Base-by-base conservation (phyloP, 192 early-diverging fungal species). In the Lunasporangiospora selenospora region DNA sequence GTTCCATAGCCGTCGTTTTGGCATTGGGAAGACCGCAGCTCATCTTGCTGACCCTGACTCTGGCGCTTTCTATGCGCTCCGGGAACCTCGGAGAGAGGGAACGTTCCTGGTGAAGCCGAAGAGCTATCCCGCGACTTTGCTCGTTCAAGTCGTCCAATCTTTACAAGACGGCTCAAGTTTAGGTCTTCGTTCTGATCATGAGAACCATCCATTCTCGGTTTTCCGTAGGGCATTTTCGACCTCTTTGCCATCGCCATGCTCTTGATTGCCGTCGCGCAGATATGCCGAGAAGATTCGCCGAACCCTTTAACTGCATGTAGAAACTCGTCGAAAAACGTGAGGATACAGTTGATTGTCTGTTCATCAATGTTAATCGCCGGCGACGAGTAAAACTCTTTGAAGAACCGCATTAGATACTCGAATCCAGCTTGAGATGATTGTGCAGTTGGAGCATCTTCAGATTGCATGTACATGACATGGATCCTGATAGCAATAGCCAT, bases 301-400 rank as follows among this genome's bases (percentile, higher is more conserved):
- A 71, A 26, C 6, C 67, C 67, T 7, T 57, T 62, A 48, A 62
- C 59, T 1, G 53, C 24, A 27, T 71, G 58, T 40, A 71, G 43
- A 43, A 71, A 71, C 53, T 71, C 67, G 18, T 71, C 67, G 62
- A 71, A 71, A 27, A 71, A 71, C 6, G 47, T 39, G 38, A 71
- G 45, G 21, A 71, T 48, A 15, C 67, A 71, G 34, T 56, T 71
- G 59, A 71, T 57, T 1, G 31, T 58, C 18, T 71, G 59, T 24
- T 71, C 60, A 18, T 57, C 53, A 7, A 62, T 40, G 44, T 61
- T 70, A 40, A 31, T 45, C 9, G 47, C 52, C 4, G 58, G 67
- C 4, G 59, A 48, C 9, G 67, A 38, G 33, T 71, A 71, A 34
- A 56, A 71, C 34, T 71, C 67, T 2, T 45, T 43, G 47, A 71